Base-by-base conservation (phyloP, 345 rosid species). In the Moringa oleifera region DNA sequence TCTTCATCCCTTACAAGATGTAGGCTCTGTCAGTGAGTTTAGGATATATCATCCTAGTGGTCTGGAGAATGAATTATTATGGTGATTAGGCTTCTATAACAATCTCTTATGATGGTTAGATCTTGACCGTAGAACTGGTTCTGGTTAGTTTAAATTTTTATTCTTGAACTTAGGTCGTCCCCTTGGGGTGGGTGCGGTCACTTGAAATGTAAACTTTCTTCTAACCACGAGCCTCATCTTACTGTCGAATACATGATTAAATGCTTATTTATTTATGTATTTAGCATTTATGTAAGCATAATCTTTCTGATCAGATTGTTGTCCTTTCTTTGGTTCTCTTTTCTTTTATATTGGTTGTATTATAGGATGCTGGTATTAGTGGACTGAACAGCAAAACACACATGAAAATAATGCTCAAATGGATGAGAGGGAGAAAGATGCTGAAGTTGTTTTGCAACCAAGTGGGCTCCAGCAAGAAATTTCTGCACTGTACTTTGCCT, bases 401-500 rank as follows among this genome's bases (percentile, higher is more conserved):
- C 75, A 82, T 94, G 99, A 94, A 90, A 76, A 77, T 94, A 69
- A 67, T 94, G 86, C 77, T 94, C 52, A 94, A 94, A 78, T 94
- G 99, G 99, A 94, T 90, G 97, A 79, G 91, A 71, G 99, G 99
- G 18, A 82, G 83, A 76, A 81, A 80, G 73, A 79, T 85, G 95
- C 82, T 94, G 41, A 90, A 86, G 87, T 71, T 90, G 65, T 56
- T 86, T 53, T 90, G 99, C 81, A 81, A 73, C 78, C 87, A 75
- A 4, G 89, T 86, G 36, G 97, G 98, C n/a, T 77, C 86, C 63
- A 76, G 49, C 71, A 94, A 90, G 79, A 90, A 85, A 79, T 88
- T 94, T 73, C 71, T 81, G 51, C 90, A 85, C 76, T 61, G 78
- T 51, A 69, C 87, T 60, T 75, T 88, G 28, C 86, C 95, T 21